Base-by-base conservation (phyloP, 202 grass and related monocot species). In the Dendrocalamus latiflorus region DNA sequence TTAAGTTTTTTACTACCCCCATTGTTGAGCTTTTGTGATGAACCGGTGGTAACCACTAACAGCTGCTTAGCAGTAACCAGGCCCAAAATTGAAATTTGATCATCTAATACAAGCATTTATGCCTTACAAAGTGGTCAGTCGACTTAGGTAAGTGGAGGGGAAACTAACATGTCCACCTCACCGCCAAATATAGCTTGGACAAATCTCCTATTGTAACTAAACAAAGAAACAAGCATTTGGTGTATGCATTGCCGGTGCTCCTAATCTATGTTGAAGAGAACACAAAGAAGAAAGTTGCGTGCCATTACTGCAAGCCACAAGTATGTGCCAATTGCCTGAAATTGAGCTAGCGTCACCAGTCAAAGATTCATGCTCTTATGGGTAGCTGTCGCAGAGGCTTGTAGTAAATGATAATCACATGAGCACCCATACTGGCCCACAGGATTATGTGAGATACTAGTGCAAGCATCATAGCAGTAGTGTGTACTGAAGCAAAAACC, bases 271-370 rank as follows among this genome's bases (percentile, higher is more conserved):
- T 28, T 66, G 12, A 87, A 47, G 11, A 78, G 42, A 18, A 38
- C 20, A 44, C 36, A 14, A 37, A 61, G 17, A 72, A 63, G 3
- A 34, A 41, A 5, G 24, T 21, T 51, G 44, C 21, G 12, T 48
- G 43, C 69, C 86, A 51, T 67, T 33, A 66, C 80, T 66, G 36
- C 67, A 83, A 67, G 8, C 11, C 63, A 78, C 6, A 54, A 66
- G 48, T 45, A 71, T 25, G 24, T 76, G 28, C 0, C 49, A 72
- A 17, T 7, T 73, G 48, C 26, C 44, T 57, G 11, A 44, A 37
- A 58, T 10, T 30, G 51, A 7, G 39, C 28, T 41, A 69, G 8
- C 12, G 16, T 30, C 47, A 71, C 48, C 11, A 21, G 5, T 47
- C 5, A 15, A 88, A 78, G 76, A 34, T 11, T 58, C 60, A 67